Base-by-base conservation (phyloP, 1,139 yeast genomes). In the Yamadazyma siamensis region DNA sequence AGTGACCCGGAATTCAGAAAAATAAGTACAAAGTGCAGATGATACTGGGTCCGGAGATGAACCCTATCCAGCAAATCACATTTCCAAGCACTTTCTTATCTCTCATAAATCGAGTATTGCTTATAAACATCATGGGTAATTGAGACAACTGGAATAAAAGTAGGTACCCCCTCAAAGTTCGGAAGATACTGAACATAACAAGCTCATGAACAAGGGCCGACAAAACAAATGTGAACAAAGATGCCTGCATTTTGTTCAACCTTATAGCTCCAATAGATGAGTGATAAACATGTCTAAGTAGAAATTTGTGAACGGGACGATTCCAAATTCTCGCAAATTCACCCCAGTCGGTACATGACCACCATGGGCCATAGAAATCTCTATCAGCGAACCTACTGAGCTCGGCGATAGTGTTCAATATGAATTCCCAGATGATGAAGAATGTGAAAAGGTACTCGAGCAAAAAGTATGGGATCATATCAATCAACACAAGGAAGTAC, bases 321-420 rank as follows among this genome's bases (percentile, higher is more conserved):
- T 91, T 91, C 98, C 99, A 94, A 43, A 85, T 79, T 43, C 96
- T 73, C 7, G 96, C 84, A 59, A 85, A 91, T 52, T 88, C 91
- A 34, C 85, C 88, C 96, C 96, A 91, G 29, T 88, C 82, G 17
- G 84, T 78, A 43, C 94, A 85, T 45, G 91, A 86, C 98, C 97
- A 91, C 98, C 98, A 91, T 25, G 88, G 86, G 3, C 95, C 94
- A 49, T 91, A 91, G 54, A 91, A 91, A 44, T 83, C 85, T 25
- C 98, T 74, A 52, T 91, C 97, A 2, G 89, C 96, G 57, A 81
- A 91, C 32, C 71, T 49, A 13, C 94, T 81, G 26, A 91, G 62
- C 53, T 91, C 98, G 0, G 96, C 97, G 46, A 91, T 75, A 12
- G 83, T 82, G 50, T 88, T 89, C 43, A 89, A 61, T 32, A 89